Conservation (phyloP, 441 rosid genomes). For the Jatropha podagrica region DNA sequence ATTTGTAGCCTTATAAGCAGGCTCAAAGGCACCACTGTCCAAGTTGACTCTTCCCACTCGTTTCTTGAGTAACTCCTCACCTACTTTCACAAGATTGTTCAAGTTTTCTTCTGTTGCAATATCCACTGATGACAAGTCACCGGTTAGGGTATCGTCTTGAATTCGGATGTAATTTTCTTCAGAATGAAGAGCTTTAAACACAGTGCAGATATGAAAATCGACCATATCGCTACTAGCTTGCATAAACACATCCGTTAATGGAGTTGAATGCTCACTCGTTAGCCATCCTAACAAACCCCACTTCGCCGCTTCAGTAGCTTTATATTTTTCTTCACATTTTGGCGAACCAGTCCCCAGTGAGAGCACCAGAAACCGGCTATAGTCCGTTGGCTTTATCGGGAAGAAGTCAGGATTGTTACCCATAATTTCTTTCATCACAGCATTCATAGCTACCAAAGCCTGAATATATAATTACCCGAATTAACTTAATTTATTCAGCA, state of each 20-base stretch:
- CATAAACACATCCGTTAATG: conserved; percentile 49
- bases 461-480: background rate
- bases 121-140: conserved; percentile 50
- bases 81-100: conserved; percentile 41
- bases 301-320: conserved; percentile 43
- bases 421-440: conserved; percentile 50
- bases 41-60: conserved; percentile 47
- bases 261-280: conserved; percentile 38
- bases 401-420: conserved; percentile 43
- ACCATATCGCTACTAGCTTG: conserved; percentile 70
- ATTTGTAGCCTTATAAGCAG: conserved; percentile 33
- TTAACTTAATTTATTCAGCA: too few relatives aligned
- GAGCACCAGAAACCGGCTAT: conserved; percentile 48
- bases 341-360: conserved; percentile 53
- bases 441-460: conserved; percentile 57
- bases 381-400: conserved; percentile 50
- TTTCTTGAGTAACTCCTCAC: conserved; percentile 50
- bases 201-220: conserved; percentile 46
- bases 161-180: conserved; percentile 53
- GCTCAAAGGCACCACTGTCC: conserved; percentile 43
- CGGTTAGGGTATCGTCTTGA: conserved; percentile 42
- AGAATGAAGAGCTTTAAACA: conserved; percentile 53
- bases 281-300: conserved; percentile 70
- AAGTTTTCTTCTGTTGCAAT: conserved; percentile 49
- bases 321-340: conserved; percentile 42